Conservation (phyloP, 352 stramenopile genomes). For the Phytophthora citrophthora region DNA sequence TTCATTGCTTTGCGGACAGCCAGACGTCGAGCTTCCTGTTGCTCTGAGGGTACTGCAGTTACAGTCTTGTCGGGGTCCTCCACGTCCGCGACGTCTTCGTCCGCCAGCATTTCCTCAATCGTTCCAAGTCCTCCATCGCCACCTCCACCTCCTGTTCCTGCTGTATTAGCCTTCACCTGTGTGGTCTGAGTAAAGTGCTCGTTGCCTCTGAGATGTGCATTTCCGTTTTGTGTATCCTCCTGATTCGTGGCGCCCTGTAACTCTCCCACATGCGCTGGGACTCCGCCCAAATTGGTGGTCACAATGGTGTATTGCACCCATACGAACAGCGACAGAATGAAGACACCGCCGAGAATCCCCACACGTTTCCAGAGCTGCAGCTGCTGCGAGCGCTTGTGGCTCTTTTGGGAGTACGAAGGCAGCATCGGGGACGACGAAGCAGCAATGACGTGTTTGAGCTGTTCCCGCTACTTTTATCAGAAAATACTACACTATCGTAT, state of each 20-base stretch:
- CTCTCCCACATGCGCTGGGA: constrained; percentile 28
- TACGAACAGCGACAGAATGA: constrained; percentile 39
- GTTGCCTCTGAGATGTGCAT: constrained; percentile 19
- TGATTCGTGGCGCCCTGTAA: constrained; percentile 27
- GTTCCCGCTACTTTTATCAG: no score
- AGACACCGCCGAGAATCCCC: constrained; percentile 11
- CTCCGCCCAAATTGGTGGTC: constrained; percentile 34
- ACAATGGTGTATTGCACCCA: constrained; percentile 68
- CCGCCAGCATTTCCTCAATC: constrained; percentile 95
- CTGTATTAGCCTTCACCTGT: constrained; percentile 2
- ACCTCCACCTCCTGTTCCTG: constrained; percentile 1
- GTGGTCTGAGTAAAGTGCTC: neutral
- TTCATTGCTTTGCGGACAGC: constrained; percentile 73
- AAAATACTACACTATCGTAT: no score
- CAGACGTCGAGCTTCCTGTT: constrained; percentile 52
- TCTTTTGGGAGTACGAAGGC: constrained; percentile 26
- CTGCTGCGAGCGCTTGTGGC: constrained; percentile 25
- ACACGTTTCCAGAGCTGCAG: constrained; percentile 36
- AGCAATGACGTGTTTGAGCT: neutral
- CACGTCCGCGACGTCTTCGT: constrained; percentile 97
- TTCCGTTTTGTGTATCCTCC: constrained; percentile 12
- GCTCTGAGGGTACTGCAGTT: constrained; percentile 20
- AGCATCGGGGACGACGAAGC: constrained; percentile 15
- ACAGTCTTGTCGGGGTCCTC: constrained; percentile 26
- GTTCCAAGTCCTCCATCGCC: constrained; percentile 1